Evolutionary conservation across 2,329 filamentous ascomycete genomes (phyloP).

Genomic region (Aspergillus quadrilineatus): DNA sequence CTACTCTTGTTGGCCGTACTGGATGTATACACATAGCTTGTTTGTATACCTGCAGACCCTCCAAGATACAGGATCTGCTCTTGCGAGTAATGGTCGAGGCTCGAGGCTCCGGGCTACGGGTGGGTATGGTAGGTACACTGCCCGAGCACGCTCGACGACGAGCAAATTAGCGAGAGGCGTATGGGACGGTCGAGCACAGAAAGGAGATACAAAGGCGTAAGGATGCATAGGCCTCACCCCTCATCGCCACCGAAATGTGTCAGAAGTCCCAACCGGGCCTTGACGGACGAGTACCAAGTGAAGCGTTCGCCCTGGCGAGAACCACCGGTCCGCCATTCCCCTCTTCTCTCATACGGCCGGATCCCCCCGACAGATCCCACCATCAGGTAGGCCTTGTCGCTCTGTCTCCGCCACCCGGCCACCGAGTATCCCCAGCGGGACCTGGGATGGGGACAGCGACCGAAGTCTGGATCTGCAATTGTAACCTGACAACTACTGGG

Average conservation of each 20-base stretch:
- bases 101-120: no score
- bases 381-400: slow-evolving; percentile 37
- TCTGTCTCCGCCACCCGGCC: slow-evolving; percentile 37
- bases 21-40: neutral
- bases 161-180: no score
- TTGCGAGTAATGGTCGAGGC: no score
- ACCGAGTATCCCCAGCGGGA: slow-evolving; percentile 21
- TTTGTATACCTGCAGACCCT: no score
- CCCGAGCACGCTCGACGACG: no score
- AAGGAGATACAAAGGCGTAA: neutral
- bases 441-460: neutral
- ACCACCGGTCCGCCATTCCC: neutral
- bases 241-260: neutral
- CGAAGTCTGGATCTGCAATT: neutral
- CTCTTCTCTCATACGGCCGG: slow-evolving; percentile 35
- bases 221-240: neutral
- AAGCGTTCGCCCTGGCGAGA: neutral
- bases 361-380: slow-evolving; percentile 44
- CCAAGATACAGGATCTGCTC: no score
- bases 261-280: neutral
- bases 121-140: no score
- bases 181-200: no score
- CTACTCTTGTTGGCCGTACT: neutral
- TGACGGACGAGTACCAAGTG: neutral
- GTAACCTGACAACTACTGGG: neutral